phyloP scores from a whole-genome alignment of 495 filamentous ascomycete genomes.

The Lophiostoma macrostomum region DNA sequence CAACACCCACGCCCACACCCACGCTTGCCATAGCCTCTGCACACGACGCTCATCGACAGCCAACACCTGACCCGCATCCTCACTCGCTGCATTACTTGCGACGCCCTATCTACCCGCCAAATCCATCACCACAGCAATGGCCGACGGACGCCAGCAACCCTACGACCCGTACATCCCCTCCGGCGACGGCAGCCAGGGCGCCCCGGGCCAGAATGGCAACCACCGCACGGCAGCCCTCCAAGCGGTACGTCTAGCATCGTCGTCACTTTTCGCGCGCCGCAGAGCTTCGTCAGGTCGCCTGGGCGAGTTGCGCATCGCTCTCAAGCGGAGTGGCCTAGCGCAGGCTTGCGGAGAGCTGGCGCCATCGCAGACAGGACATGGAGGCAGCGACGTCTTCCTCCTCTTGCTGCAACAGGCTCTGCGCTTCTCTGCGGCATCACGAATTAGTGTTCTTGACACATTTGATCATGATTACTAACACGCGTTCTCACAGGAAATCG shows the following conservation, averaged over 20 bases:
- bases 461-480: constrained; percentile 5
- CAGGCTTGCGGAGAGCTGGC: constrained; percentile 4
- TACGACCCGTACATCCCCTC: constrained; percentile 92
- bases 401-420: no score
- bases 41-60: constrained; percentile 14
- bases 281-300: neutral
- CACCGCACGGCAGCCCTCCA: constrained; percentile 70
- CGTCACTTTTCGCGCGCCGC: neutral
- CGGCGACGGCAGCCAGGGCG: constrained; percentile 50
- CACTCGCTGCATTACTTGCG: neutral
- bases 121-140: constrained; percentile 47
- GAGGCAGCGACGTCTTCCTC: no score
- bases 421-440: no score
- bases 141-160: constrained; percentile 69
- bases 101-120: constrained; percentile 3
- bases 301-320: neutral
- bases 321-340: neutral
- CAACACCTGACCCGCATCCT: neutral
- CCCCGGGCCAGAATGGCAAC: constrained; percentile 57
- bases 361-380: no score
- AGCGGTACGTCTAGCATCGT: constrained; percentile 60
- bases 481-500: constrained; percentile 76
- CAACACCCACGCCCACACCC: constrained; percentile 3
- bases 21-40: neutral
- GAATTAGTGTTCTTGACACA: neutral